Evolutionary conservation across 345 rosid genomes (phyloP), one percentile per base, ranked within the genome.

Genomic region (Pelargonium nanum): DNA sequence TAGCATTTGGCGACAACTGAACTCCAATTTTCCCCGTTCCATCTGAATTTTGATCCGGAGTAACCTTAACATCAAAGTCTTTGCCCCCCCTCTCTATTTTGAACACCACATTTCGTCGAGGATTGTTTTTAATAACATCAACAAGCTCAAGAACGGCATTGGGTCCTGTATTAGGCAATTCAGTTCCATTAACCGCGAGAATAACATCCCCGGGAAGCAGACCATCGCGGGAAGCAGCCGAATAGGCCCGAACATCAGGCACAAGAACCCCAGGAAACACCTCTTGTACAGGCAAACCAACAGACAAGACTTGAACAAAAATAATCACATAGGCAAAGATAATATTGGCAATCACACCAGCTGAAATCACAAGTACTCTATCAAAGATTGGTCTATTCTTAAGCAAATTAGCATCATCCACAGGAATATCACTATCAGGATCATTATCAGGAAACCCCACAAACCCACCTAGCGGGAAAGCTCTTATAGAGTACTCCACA

Each of bases 401-500:
- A 5, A 89, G 93, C 30, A 93, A 81, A 72, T 93, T 83, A 66
- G 57, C 75, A 79, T 89, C 97, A 53, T 93, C 89, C 0, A 74
- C 74, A 0, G 99, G 94, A 61, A 93, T 92, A 24, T 76, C 84
- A 70, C 89, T 85, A 10, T 92, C 89, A 0, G 98, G 98, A 70
- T 93, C 99, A 67, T 92, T 92, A 71, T 93, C 97, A 63, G 99
- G 99, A 71, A 89, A 89, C 60, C 94, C 99, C 44, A 89, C 96
- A 69, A 89, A 93, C 17, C 99, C 97, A 67, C 99, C 96, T 30
- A 93, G 26, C 40, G 99, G 99, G 70, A 93, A 82, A 59, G 96
- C 96, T 69, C 94, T 82, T 70, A 89, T 53, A 12, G 96, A 93
- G 55, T 87, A 93, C 70, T 93, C 97, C 1, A 93, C 97, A 50